These are phyloP conservation scores for Fusarium sambucinum DNA, from an alignment of 2,329 filamentous ascomycete genomes.

Conservation along the genomic window DNA sequence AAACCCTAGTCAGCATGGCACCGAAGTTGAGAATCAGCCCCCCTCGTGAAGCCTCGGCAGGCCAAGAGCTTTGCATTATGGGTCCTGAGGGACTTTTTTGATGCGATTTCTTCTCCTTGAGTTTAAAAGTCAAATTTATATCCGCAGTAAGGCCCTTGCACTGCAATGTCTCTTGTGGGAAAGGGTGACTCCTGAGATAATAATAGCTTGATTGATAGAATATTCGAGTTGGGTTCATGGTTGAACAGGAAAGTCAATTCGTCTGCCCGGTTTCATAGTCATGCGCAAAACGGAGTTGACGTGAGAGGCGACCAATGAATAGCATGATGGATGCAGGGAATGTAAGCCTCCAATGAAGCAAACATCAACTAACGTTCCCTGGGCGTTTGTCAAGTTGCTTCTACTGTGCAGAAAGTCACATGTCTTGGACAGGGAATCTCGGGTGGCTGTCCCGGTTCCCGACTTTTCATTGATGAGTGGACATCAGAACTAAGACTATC, in stretches of 20 bases:
- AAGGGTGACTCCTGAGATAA: constrained; percentile 1
- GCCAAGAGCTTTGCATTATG: constrained; percentile 1
- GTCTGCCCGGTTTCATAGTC: constrained; percentile 11
- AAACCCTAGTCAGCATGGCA: constrained; percentile 29
- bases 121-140: constrained; percentile 12
- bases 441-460: constrained; percentile 43
- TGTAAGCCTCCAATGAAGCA: constrained; percentile 25
- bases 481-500: constrained; percentile 27
- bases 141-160: constrained; percentile 22
- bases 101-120: constrained; percentile 8
- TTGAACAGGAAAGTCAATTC: constrained; percentile 30
- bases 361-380: constrained; percentile 19
- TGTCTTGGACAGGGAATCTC: constrained; percentile 20
- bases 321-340: constrained; percentile 23
- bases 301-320: constrained; percentile 33
- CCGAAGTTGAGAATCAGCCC: constrained; percentile 10
- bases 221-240: constrained; percentile 10
- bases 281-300: constrained; percentile 34
- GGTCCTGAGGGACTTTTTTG: constrained; percentile 5
- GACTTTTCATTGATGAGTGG: constrained; percentile 33
- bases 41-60: constrained; percentile 17
- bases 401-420: constrained; percentile 30
- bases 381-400: constrained; percentile 14
- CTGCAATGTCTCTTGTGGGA: constrained; percentile 9
- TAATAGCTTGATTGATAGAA: constrained; percentile 5